phyloP scores from a whole-genome alignment of 2,329 filamentous ascomycete genomes.

The Periconia sp. region DNA sequence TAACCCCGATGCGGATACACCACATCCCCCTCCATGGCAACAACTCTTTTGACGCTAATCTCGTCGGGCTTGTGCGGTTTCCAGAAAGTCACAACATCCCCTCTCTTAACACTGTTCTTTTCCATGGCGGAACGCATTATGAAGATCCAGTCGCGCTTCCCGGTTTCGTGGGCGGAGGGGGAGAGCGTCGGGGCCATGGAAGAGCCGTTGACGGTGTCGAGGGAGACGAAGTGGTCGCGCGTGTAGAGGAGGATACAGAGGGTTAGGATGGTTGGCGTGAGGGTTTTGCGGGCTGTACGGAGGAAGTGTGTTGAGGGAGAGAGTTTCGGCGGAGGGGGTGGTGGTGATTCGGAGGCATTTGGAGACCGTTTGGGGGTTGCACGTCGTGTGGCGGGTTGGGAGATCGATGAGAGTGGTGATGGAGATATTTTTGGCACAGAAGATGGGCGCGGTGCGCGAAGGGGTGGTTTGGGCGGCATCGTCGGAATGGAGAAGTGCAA shows the following conservation, averaged over 20 bases:
- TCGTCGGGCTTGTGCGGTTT: conserved; percentile 68
- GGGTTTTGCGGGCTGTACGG: conserved; percentile 12
- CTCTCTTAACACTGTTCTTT: conserved; percentile 35
- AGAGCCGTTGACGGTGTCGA: conserved; percentile 41
- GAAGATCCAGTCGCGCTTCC: conserved; percentile 42
- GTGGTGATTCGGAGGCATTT: not conserved
- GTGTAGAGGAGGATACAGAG: conserved; percentile 28
- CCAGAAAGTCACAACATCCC: conserved; percentile 50
- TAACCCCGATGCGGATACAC: conserved; percentile 55
- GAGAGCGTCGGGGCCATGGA: conserved; percentile 52
- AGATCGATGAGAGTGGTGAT: conserved; percentile 1
- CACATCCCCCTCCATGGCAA: conserved; percentile 78
- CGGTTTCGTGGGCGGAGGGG: conserved; percentile 43
- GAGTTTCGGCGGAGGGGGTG: not conserved
- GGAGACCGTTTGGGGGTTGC: conserved; percentile 6
- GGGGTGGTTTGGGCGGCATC: conserved; percentile 30
- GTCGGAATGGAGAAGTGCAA: not conserved
- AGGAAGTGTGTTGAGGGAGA: not conserved
- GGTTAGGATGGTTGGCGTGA: conserved; percentile 15
- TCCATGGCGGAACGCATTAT: conserved; percentile 25
- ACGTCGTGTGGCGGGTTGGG: conserved; percentile 1
- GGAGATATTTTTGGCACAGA: not conserved
- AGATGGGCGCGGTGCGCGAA: conserved; percentile 13
- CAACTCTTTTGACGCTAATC: conserved; percentile 76
- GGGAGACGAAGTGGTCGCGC: conserved; percentile 45